Base-by-base conservation (phyloP, 768 basidiomycete species). In the Leccinum imitatum region DNA sequence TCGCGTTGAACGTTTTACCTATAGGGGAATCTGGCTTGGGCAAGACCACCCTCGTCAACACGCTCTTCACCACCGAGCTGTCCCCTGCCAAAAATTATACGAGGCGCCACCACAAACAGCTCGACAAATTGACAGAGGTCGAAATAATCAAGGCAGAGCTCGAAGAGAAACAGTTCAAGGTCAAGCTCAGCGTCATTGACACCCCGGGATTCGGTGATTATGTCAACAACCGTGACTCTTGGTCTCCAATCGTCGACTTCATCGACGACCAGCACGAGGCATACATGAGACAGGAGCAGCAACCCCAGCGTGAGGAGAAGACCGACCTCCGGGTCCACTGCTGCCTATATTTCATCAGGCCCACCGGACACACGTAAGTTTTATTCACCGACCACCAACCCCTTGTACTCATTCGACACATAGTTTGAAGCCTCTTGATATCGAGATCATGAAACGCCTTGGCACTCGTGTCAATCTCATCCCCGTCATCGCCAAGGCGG, bases 201-300 rank as follows among this genome's bases (percentile, higher is more conserved):
- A 98, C 96, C 11, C 97, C 97, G 57, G 97, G 97, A 30, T 99
- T 98, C 64, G 97, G 97, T 39, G 97, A 99, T 89, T 98, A 98
- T 71, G 96, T 99, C 79, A 99, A 99, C 91, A 99, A 99, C 85
- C 87, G 93, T 58, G 97, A 98, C 76, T 95, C 93, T 19, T 99
- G 97, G 97, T 83, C 86, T 30, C 97, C 97, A 56, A 98, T 99
- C 67, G 89, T 99, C 73, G 96, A 99, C 76, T 98, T 98, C 76
- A 95, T 97, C 65, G 92, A 94, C 73, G 93, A 94, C 81, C 92
- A 94, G 78, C 93, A 94, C 72, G 93, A 96, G 72, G 89, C 90
- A 13, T 95, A 93, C 72, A 95, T 95, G 93, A 84, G 92, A 59
- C 97, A 99, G 78, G 97, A 99, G 77, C 97, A 99, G 75, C 96